Conservation (phyloP, 2,329 filamentous ascomycete genomes). For the Corinectria fuckeliana region DNA sequence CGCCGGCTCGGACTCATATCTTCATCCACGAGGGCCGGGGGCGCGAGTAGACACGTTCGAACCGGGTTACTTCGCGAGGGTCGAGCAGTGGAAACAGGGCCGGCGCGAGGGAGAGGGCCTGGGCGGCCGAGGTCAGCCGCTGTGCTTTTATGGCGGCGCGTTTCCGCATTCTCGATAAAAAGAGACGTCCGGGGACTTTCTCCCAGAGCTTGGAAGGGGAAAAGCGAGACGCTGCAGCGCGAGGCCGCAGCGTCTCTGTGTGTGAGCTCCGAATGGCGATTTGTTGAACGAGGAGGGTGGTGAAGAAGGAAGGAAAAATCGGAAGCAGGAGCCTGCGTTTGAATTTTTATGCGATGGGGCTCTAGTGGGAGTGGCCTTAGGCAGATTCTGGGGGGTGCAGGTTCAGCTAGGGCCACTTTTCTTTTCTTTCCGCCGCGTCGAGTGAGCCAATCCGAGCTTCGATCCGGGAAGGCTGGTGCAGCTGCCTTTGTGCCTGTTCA, state of each 20-base stretch:
- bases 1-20: slow-evolving; percentile 78
- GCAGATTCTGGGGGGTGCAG: slow-evolving; percentile 20
- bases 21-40: slow-evolving; percentile 72
- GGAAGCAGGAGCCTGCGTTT: slow-evolving; percentile 14
- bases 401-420: slow-evolving; percentile 26
- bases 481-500: slow-evolving; percentile 40
- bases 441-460: slow-evolving; percentile 36
- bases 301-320: slow-evolving; percentile 43
- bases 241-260: slow-evolving; percentile 67
- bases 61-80: slow-evolving; percentile 36
- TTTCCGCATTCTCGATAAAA: slow-evolving; percentile 75
- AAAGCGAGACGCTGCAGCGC: slow-evolving; percentile 40
- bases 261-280: slow-evolving; percentile 99
- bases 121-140: slow-evolving; percentile 81
- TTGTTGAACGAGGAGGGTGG: slow-evolving; percentile 92
- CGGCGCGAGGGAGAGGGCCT: slow-evolving; percentile 54
- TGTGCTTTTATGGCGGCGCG: slow-evolving; percentile 99
- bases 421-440: slow-evolving; percentile 20
- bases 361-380: slow-evolving; percentile 25
- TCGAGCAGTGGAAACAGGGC: slow-evolving; percentile 55
- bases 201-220: slow-evolving; percentile 84
- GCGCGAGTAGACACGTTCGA: not conserved
- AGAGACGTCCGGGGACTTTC: slow-evolving; percentile 99
- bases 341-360: slow-evolving; percentile 38
- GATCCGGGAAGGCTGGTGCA: slow-evolving; percentile 37